phyloP scores from a whole-genome alignment of 306 rosid species.

The Morella rubra region DNA sequence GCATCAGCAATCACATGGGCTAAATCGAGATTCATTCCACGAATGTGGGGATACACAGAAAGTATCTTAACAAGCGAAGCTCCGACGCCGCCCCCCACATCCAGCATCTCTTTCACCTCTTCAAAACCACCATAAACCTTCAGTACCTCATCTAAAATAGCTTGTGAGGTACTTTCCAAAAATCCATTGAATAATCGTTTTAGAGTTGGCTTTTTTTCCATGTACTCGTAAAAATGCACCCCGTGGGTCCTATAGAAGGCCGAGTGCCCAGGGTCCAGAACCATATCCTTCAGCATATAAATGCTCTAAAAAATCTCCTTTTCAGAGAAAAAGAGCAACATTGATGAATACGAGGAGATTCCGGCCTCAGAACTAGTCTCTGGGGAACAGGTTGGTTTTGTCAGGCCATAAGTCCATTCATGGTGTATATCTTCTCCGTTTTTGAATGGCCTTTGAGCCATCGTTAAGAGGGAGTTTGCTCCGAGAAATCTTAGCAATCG shows the following conservation, averaged over 20 bases:
- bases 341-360: neutral
- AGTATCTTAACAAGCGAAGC: neutral
- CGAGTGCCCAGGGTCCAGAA: conserved; percentile 4
- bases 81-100: conserved; percentile 29
- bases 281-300: conserved; percentile 2
- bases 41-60: conserved; percentile 13
- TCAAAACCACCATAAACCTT: conserved; percentile 23
- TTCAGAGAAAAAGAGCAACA: neutral
- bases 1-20: conserved; percentile 4
- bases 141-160: conserved; percentile 1
- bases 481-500: conserved; percentile 4
- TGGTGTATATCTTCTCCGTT: neutral
- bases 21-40: conserved; percentile 19
- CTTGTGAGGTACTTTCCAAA: neutral
- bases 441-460: neutral
- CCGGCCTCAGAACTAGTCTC: neutral
- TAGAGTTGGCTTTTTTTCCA: neutral
- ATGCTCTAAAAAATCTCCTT: neutral
- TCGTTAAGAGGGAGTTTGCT: conserved; percentile 5
- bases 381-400: neutral
- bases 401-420: conserved; percentile 23
- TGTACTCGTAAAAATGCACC: neutral
- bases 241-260: conserved; percentile 13
- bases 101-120: conserved; percentile 6
- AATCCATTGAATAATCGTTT: neutral